These are phyloP conservation scores for Elsinoe arachidis DNA, from an alignment of 2,329 filamentous ascomycete species.

Conservation along the genomic window DNA sequence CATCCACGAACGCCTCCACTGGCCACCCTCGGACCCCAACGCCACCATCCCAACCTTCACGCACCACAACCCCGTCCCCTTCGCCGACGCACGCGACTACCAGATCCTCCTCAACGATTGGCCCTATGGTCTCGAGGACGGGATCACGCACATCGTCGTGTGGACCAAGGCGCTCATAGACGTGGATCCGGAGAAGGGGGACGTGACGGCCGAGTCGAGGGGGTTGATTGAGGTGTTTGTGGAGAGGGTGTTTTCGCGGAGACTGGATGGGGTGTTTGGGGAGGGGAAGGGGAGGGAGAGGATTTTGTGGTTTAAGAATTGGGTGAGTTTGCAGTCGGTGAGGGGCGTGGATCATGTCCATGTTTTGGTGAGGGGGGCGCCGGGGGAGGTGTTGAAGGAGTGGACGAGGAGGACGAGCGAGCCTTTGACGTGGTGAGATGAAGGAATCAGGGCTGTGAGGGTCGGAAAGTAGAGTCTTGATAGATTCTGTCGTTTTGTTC, in stretches of 20 bases:
- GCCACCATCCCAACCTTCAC: slow-evolving; percentile 30
- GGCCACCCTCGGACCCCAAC: slow-evolving; percentile 31
- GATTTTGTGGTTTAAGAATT: slow-evolving; percentile 59
- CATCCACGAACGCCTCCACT: slow-evolving; percentile 46
- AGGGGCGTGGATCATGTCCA: slow-evolving; percentile 50
- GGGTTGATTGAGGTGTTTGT: slow-evolving; percentile 43
- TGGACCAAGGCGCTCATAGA: slow-evolving; percentile 47
- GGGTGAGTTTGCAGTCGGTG: slow-evolving; percentile 52
- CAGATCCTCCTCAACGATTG: slow-evolving; percentile 54
- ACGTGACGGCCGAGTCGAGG: slow-evolving; percentile 44
- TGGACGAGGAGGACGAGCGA: slow-evolving; percentile 20
- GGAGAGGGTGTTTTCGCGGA: slow-evolving; percentile 39
- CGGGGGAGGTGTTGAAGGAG: slow-evolving; percentile 24
- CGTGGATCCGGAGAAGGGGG: slow-evolving; percentile 37
- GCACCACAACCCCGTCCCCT: slow-evolving; percentile 42
- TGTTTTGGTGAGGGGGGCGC: slow-evolving; percentile 43
- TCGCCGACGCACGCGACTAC: slow-evolving; percentile 47
- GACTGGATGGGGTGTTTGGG: slow-evolving; percentile 26
- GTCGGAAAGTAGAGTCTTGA: neutral
- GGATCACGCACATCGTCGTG: slow-evolving; percentile 49
- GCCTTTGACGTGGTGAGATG: neutral
- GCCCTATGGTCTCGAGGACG: slow-evolving; percentile 50
- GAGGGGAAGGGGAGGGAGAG: slow-evolving; percentile 31
- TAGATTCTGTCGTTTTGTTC: slow-evolving; percentile 5
- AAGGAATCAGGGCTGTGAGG: neutral